Base-by-base conservation (phyloP, 2,329 filamentous ascomycete genomes). In the Penicillium brasilianum region DNA sequence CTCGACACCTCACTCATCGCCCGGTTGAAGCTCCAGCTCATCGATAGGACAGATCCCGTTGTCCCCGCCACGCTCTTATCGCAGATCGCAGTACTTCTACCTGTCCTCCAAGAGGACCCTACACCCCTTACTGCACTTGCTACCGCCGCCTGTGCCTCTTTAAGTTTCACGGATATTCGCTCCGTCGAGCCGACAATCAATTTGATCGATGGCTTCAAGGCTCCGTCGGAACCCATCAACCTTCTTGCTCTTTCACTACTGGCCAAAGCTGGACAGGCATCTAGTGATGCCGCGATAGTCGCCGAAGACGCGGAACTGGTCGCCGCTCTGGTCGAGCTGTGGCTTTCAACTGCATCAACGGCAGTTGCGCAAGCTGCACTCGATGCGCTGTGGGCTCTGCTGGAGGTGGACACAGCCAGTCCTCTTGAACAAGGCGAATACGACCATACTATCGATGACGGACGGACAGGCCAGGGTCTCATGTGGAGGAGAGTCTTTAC, bases 401-500 rank as follows among this genome's bases (percentile, higher is more conserved):
- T 89, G 36, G 79, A 81, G 55, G 76, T 85, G 5, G 83, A 86
- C 55, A 74, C 80, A 46, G 70, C 72, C 25, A 77, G 67, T 58
- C 69, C 67, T 20, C 65, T 70, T 54, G 70, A 76, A 60, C 71
- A 69, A 55, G 66, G 64, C 16, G 70, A 68, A 60, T 55, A 66
- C 46, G 61, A 66, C 4, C 59, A 64, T 48, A 61, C 60, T 2
- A 49, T 58, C 9, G 66, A 70, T 37, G 69, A 71, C 13, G 56
- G 59, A 8, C 68, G 67, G 54, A 66, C 62, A 68, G 81, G 82
- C 4, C 82, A 84, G 64, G 83, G 83, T 0, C 74, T 87, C 1
- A 78, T 89, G 69, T 88, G 86, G 87, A 83, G 85, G 69, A 82
- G 87, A 18, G 66, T 89, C 0, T 88, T 89, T 67, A 80, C 81